Percentiles rank a stretch among this genome's conserved stretches.
phyloP scores from a whole-genome alignment of 441 rosid genomes.

The Gossypium gossypioides region DNA sequence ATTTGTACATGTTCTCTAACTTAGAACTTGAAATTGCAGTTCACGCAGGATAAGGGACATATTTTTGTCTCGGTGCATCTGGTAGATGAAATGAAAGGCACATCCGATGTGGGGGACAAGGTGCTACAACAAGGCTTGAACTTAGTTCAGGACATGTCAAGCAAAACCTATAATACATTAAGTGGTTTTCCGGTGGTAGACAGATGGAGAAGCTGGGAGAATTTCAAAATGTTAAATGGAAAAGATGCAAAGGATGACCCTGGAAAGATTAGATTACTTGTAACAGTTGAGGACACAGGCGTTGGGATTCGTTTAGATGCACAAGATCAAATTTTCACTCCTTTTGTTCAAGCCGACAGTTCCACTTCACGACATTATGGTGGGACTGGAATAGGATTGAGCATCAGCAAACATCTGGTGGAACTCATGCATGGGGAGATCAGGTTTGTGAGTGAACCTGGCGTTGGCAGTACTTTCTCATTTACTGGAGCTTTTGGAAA shows the following conservation, averaged over 20 bases:
- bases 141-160: slow-evolving; percentile 31
- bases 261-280: slow-evolving; percentile 49
- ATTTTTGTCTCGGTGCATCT: slow-evolving; percentile 79
- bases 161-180: slow-evolving; percentile 36
- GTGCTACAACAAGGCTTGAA: slow-evolving; percentile 47
- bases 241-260: slow-evolving; percentile 21
- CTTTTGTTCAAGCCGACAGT: slow-evolving; percentile 98
- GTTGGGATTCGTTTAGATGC: slow-evolving; percentile 75
- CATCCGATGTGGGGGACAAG: slow-evolving; percentile 34
- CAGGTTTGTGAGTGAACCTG: slow-evolving; percentile 72
- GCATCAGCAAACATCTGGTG: slow-evolving; percentile 83
- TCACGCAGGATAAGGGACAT: slow-evolving; percentile 74
- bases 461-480: slow-evolving; percentile 76
- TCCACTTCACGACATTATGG: slow-evolving; percentile 94
- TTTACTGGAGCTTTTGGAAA: slow-evolving; percentile 60
- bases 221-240: slow-evolving; percentile 33
- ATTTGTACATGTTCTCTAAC: slow-evolving; percentile 8
- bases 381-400: slow-evolving; percentile 93
- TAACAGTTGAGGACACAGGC: slow-evolving; percentile 92
- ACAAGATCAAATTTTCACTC: slow-evolving; percentile 74
- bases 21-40: slow-evolving; percentile 39
- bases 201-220: slow-evolving; percentile 81
- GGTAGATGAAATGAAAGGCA: slow-evolving; percentile 51
- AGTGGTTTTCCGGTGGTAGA: slow-evolving; percentile 81
- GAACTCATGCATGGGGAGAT: slow-evolving; percentile 94